Conservation (phyloP, 257 asterid species). For the Scutellaria galericulata region DNA sequence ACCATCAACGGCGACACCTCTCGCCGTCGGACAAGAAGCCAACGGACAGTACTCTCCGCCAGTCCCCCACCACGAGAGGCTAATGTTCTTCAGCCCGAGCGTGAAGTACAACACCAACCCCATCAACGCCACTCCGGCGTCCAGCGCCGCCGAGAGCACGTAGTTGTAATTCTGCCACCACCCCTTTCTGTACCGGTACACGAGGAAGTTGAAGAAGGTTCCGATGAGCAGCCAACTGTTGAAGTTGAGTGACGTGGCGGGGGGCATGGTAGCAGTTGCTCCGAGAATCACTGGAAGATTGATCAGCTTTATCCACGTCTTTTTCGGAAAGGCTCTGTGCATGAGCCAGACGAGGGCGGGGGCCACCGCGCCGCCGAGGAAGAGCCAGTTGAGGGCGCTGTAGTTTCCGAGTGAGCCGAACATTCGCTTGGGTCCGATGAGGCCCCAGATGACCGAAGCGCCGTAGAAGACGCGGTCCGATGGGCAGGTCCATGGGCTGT, state of each 20-base stretch:
- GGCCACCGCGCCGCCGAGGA: constrained; percentile 58
- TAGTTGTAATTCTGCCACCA: constrained; percentile 89
- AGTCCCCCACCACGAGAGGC: constrained; percentile 65
- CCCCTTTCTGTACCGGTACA: constrained; percentile 57
- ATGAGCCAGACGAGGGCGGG: constrained; percentile 55
- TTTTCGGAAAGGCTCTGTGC: constrained; percentile 53
- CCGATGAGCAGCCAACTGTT: constrained; percentile 70
- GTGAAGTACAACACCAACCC: constrained; percentile 56
- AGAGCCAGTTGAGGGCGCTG: constrained; percentile 66
- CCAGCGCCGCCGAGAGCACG: constrained; percentile 72
- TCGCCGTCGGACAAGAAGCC: constrained; percentile 66
- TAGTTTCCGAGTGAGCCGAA: constrained; percentile 64
- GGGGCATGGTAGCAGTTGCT: constrained; percentile 66
- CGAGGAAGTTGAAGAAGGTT: constrained; percentile 52
- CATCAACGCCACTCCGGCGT: constrained; percentile 85
- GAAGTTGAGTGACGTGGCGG: constrained; percentile 67
- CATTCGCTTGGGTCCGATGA: constrained; percentile 66
- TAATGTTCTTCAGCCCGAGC: constrained; percentile 30
- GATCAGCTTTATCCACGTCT: constrained; percentile 60
- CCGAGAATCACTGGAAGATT: constrained; percentile 71
- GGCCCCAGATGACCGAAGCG: constrained; percentile 88
- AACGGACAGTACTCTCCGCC: constrained; percentile 58
- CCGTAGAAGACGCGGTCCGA: constrained; percentile 59
- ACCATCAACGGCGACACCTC: constrained; percentile 57
- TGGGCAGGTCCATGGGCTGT: constrained; percentile 81